A percentile compares a stretch with the other conserved stretches of the same genome.
phyloP scores from a whole-genome alignment of 345 rosid genomes.

The Rubroshorea leprosula region DNA sequence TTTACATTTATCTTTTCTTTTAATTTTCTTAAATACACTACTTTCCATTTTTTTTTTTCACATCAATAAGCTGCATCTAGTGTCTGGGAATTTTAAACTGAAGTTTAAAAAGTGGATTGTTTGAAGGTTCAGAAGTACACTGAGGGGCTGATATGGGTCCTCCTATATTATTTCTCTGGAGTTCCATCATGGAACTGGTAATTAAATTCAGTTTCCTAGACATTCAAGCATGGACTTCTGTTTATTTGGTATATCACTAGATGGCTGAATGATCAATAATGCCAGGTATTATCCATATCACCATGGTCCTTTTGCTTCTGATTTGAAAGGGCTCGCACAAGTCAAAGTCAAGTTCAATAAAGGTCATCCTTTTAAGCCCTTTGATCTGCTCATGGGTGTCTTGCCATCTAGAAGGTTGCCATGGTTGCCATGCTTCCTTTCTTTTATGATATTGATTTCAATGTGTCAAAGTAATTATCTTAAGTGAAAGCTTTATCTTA shows the following conservation, averaged over 20 bases:
- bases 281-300: slow-evolving; percentile 25
- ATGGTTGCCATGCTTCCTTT: too few species aligned
- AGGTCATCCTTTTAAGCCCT: slow-evolving; percentile 22
- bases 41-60: too few species aligned
- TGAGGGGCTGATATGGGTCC: slow-evolving; percentile 25
- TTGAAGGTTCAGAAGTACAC: slow-evolving; percentile 22
- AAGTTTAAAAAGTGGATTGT: too few species aligned
- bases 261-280: background rate
- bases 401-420: slow-evolving; percentile 25
- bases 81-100: too few species aligned
- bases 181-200: slow-evolving; percentile 30
- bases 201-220: background rate
- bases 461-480: background rate
- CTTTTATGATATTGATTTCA: too few species aligned
- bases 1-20: too few species aligned
- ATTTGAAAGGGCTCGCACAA: slow-evolving; percentile 22
- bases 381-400: slow-evolving; percentile 23
- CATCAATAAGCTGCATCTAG: too few species aligned
- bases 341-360: slow-evolving; percentile 14
- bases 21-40: too few species aligned
- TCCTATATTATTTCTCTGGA: slow-evolving; percentile 21
- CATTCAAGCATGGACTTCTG: too few species aligned
- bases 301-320: slow-evolving; percentile 24
- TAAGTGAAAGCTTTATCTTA: background rate
- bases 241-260: too few species aligned